Conservation (phyloP, 1,284 basidiomycete genomes). For the Fistulina hepatica region DNA sequence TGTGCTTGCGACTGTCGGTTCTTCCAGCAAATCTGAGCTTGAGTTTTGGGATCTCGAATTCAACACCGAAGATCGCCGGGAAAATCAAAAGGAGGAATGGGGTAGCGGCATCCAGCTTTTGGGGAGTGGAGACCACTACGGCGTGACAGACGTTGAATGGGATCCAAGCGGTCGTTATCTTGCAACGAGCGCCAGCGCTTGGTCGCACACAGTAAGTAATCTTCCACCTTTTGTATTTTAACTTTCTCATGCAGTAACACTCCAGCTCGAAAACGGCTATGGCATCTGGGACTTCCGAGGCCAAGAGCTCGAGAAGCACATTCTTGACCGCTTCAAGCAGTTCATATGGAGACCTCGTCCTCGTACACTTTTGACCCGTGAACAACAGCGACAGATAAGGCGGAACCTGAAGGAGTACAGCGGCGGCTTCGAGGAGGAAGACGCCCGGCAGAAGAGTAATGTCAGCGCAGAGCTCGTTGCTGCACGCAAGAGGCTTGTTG, state of each 20-base stretch:
- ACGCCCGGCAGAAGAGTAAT: slow-evolving; percentile 90
- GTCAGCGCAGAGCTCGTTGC: slow-evolving; percentile 91
- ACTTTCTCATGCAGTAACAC: slow-evolving; percentile 10
- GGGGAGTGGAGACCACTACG: slow-evolving; percentile 91
- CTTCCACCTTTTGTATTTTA: slow-evolving; percentile 7
- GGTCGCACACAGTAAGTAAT: slow-evolving; percentile 79
- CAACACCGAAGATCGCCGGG: slow-evolving; percentile 56
- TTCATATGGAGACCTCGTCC: slow-evolving; percentile 97
- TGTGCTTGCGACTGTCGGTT: slow-evolving; percentile 92
- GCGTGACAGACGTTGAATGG: slow-evolving; percentile 97
- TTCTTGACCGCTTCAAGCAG: slow-evolving; percentile 96
- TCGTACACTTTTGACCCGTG: slow-evolving; percentile 76
- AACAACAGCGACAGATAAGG: slow-evolving; percentile 81
- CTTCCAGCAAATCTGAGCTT: slow-evolving; percentile 90
- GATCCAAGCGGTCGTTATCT: slow-evolving; percentile 95
- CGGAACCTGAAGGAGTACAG: slow-evolving; percentile 91
- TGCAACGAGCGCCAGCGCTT: slow-evolving; percentile 88
- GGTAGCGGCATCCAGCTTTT: slow-evolving; percentile 83
- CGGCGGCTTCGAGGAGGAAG: slow-evolving; percentile 91
- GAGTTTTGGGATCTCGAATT: slow-evolving; percentile 99
- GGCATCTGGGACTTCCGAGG: slow-evolving; percentile 98
- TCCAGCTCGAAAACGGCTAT: slow-evolving; percentile 90
- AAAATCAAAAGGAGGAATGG: slow-evolving; percentile 64
- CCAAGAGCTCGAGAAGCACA: slow-evolving; percentile 80
- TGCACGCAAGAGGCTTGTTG: slow-evolving; percentile 82